Conservation (phyloP, 2,329 filamentous ascomycete species). For the Onygena corvina region DNA sequence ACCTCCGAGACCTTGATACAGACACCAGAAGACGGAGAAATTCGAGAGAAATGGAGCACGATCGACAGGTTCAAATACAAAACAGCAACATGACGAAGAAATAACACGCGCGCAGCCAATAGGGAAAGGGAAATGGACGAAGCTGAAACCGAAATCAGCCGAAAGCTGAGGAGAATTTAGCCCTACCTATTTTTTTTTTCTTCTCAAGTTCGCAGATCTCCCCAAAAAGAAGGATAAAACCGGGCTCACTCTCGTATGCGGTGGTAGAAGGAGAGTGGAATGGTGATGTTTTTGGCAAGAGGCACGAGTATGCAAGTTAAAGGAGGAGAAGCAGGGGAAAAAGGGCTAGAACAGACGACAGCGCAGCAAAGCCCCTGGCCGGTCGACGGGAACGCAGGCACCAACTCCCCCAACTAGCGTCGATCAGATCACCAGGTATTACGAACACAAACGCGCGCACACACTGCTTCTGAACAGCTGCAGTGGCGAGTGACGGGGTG, state of each 20-base stretch:
- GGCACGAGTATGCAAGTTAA: neutral
- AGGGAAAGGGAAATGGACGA: neutral
- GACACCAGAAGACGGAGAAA: conserved; percentile 1
- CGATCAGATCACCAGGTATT: neutral
- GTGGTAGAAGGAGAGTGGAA: neutral
- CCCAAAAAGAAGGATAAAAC: neutral
- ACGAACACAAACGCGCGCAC: conserved; percentile 1
- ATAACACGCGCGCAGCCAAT: conserved; percentile 1
- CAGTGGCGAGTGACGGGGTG: neutral
- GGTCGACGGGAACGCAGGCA: conserved; percentile 4
- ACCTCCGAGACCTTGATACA: neutral
- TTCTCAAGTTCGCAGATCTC: neutral
- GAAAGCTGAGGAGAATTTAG: conserved; percentile 6
- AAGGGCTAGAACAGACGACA: neutral
- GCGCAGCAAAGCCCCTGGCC: neutral
- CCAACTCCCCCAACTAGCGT: conserved; percentile 1
- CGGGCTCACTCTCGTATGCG: neutral
- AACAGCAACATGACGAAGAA: neutral
- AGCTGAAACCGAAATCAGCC: conserved; percentile 3
- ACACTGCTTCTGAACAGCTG: neutral
- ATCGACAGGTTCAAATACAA: conserved; percentile 5
- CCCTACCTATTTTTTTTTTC: conserved; percentile 5
- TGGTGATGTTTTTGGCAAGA: neutral
- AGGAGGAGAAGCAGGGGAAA: no score
- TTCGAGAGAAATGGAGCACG: neutral